phyloP scores from a whole-genome alignment of 805 yeast genomes.

The Kazachstania kunashirensis region DNA sequence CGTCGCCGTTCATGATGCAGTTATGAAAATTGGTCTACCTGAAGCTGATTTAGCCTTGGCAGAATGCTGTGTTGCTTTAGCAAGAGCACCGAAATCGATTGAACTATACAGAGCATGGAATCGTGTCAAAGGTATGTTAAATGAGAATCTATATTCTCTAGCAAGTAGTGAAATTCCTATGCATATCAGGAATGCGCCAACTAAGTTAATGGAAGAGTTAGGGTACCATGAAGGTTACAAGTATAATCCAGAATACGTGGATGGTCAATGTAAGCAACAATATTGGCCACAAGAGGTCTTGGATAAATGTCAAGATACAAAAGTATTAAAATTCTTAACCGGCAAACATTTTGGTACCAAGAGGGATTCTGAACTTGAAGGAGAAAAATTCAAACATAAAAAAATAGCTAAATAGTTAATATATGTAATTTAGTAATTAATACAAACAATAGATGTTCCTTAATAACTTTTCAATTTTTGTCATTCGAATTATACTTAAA shows the following conservation, averaged over 20 bases:
- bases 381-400: not conserved
- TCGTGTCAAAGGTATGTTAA: conserved; percentile 48
- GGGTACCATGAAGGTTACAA: conserved; percentile 82
- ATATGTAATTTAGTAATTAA: no score
- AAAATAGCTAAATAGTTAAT: no score
- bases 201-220: conserved; percentile 75
- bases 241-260: conserved; percentile 72
- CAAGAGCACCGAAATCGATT: conserved; percentile 77
- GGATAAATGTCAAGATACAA: conserved; percentile 16
- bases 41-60: conserved; percentile 85
- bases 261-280: conserved; percentile 65
- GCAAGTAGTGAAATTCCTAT: conserved; percentile 52
- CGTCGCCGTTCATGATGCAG: conserved; percentile 73
- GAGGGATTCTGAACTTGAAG: conserved; percentile 34
- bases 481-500: no score
- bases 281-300: conserved; percentile 60
- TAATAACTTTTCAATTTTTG: no score
- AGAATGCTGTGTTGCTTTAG: conserved; percentile 87
- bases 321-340: conserved; percentile 38
- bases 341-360: conserved; percentile 47
- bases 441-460: no score
- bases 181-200: conserved; percentile 93
- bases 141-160: conserved; percentile 38
- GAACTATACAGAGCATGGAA: conserved; percentile 77
- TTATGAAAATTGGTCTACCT: conserved; percentile 87